A percentile compares a stretch with the other conserved stretches of the same genome.
Evolutionary conservation across 2,329 filamentous ascomycete genomes (phyloP).

Genomic region (Xylaria sp.): DNA sequence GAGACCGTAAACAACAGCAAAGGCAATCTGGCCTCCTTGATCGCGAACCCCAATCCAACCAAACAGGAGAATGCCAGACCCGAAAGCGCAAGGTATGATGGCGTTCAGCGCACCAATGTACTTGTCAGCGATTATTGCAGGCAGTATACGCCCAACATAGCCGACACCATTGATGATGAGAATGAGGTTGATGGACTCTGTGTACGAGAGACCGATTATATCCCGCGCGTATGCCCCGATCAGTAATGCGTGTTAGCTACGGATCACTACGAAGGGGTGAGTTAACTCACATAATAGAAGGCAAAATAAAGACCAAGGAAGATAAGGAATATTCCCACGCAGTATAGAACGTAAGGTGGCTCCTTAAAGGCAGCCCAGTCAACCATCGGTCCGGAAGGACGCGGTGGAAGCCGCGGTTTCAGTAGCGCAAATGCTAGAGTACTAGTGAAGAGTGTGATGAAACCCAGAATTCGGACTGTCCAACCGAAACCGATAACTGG

Average conservation of each 20-base stretch:
- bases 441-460: no score
- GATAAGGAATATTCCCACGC: no score
- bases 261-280: no score
- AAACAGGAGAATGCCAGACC: slow-evolving; percentile 8
- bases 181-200: slow-evolving; percentile 13
- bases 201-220: slow-evolving; percentile 4
- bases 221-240: slow-evolving; percentile 6
- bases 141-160: slow-evolving; percentile 10
- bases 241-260: slow-evolving; percentile 9
- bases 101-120: slow-evolving; percentile 13
- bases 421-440: no score
- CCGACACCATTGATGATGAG: slow-evolving; percentile 20
- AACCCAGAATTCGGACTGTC: no score
- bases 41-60: slow-evolving; percentile 9
- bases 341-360: no score
- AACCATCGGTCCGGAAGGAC: no score
- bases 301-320: no score
- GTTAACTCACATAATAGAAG: no score
- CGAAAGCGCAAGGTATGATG: slow-evolving; percentile 9
- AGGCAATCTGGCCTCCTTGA: neutral
- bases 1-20: slow-evolving; percentile 16
- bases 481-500: no score
- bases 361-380: no score
- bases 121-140: slow-evolving; percentile 10
- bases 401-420: no score